A percentile compares a stretch with the other conserved stretches of the same genome.
Conservation (phyloP, 345 rosid genomes). For the Pistacia atlantica region DNA sequence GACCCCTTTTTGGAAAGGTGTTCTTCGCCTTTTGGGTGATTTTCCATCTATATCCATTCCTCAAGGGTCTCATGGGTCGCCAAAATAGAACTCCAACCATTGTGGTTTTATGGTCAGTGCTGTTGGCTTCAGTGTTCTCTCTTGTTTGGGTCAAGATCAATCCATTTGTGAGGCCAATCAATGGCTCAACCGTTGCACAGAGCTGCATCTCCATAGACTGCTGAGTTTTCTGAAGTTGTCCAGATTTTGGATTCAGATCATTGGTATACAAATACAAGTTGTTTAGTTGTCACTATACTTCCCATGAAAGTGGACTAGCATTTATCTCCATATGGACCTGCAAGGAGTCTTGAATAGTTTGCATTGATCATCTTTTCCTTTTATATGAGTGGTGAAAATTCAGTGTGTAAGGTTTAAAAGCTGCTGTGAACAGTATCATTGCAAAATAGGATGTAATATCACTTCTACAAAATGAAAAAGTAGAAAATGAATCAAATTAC, state of each 20-base stretch:
- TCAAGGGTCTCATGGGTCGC: constrained; percentile 99
- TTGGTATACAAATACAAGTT: not conserved
- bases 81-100: constrained; percentile 97
- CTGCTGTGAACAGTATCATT: too few relatives aligned
- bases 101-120: constrained; percentile 92
- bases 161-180: constrained; percentile 58
- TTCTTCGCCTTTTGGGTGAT: constrained; percentile 98
- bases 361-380: too few relatives aligned
- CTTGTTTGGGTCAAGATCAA: constrained; percentile 94
- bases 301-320: not conserved
- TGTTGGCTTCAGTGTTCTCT: constrained; percentile 92
- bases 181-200: constrained; percentile 32
- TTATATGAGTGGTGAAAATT: too few relatives aligned
- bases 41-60: constrained; percentile 96
- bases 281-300: not conserved
- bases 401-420: too few relatives aligned
- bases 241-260: not conserved
- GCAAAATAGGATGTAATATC: too few relatives aligned
- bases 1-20: constrained; percentile 92
- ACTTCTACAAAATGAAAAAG: not conserved
- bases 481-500: not conserved
- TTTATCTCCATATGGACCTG: too few relatives aligned
- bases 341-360: too few relatives aligned
- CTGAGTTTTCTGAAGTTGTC: constrained; percentile 31
- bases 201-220: constrained; percentile 88